Percentiles rank a stretch among this genome's conserved stretches.
Evolutionary conservation across 2,329 filamentous ascomycete genomes (phyloP).

Genomic region (Truncatella angustata): DNA sequence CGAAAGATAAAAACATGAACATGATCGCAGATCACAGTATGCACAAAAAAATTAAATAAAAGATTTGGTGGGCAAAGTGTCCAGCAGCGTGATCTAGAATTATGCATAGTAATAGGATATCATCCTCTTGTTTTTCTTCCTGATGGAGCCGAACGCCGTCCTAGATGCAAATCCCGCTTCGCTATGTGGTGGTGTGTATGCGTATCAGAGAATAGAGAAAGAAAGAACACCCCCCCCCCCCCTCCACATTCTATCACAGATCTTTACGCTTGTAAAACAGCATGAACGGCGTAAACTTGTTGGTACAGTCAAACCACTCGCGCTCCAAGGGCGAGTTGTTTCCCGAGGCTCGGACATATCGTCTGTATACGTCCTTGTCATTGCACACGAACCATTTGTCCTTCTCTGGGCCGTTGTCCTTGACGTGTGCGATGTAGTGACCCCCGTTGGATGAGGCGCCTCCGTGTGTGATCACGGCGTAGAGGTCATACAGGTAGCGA

Average conservation of each 20-base stretch:
- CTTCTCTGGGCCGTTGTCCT: slow-evolving; percentile 39
- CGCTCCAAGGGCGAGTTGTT: background rate
- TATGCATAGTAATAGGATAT: too few relatives aligned
- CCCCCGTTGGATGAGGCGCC: slow-evolving; percentile 68
- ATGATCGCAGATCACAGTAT: too few relatives aligned
- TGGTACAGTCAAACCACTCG: slow-evolving; percentile 7
- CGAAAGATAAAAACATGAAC: too few relatives aligned
- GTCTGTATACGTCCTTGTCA: slow-evolving; percentile 31
- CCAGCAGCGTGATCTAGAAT: too few relatives aligned
- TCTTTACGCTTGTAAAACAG: slow-evolving; percentile 23
- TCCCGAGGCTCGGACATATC: background rate
- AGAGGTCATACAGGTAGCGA: slow-evolving; percentile 75
- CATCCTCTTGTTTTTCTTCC: too few relatives aligned
- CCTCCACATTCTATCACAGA: too few relatives aligned
- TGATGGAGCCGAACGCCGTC: too few relatives aligned
- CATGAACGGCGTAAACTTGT: slow-evolving; percentile 13
- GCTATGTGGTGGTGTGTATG: too few relatives aligned
- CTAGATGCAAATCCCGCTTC: too few relatives aligned
- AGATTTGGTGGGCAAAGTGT: too few relatives aligned
- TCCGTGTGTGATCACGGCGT: slow-evolving; percentile 77
- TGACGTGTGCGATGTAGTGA: slow-evolving; percentile 76
- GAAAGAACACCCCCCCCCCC: background rate
- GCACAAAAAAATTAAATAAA: too few relatives aligned
- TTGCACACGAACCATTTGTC: slow-evolving; percentile 51
- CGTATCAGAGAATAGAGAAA: too few relatives aligned